Conservation (phyloP, 1,284 basidiomycete species). For the Ganoderma sinense region DNA sequence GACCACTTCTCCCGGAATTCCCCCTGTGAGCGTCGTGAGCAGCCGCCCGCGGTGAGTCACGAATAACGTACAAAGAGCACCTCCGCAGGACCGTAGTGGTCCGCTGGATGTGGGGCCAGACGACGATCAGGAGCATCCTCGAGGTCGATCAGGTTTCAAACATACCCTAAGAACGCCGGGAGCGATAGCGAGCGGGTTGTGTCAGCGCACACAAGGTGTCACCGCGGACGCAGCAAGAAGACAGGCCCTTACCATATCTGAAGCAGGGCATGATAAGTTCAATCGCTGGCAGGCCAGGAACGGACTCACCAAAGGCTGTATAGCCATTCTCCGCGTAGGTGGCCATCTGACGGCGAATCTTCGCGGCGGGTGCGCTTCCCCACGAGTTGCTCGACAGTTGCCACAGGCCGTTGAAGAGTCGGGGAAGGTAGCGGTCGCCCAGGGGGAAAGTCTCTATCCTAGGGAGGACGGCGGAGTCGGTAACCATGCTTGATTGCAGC, state of each 20-base stretch:
- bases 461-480: conserved; percentile 7
- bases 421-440: conserved; percentile 66
- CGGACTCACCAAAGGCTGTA: conserved; percentile 58
- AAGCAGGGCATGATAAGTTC: neutral
- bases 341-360: conserved; percentile 73
- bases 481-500: conserved; percentile 15
- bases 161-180: conserved; percentile 27
- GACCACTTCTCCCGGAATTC: conserved; percentile 63
- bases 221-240: neutral
- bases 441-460: conserved; percentile 53
- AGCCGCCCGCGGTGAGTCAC: conserved; percentile 1
- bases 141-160: neutral
- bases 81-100: conserved; percentile 85
- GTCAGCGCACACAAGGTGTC: neutral
- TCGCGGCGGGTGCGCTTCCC: conserved; percentile 74
- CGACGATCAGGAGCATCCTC: conserved; percentile 1
- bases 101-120: conserved; percentile 55
- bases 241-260: conserved; percentile 48
- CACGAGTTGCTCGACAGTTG: conserved; percentile 84
- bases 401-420: conserved; percentile 83
- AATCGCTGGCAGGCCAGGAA: conserved; percentile 2
- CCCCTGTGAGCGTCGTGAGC: conserved; percentile 53
- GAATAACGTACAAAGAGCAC: conserved; percentile 66
- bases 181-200: neutral
- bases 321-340: conserved; percentile 71